Percentiles rank a stretch among this genome's conserved stretches.
Conservation (phyloP, 192 early-diverging fungal species). For the Funneliformis geosporum region DNA sequence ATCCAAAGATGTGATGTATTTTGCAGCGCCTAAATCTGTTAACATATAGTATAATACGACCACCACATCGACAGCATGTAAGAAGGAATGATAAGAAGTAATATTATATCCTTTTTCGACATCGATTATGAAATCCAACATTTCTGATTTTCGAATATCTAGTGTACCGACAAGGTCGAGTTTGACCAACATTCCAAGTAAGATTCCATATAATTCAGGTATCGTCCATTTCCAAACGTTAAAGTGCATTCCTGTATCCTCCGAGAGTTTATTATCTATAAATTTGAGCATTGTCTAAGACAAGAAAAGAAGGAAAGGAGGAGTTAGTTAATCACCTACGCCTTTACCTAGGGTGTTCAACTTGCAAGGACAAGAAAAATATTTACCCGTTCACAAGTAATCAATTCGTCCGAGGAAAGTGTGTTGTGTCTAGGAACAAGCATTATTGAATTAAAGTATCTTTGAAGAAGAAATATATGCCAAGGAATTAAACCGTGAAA, state of each 20-base stretch:
- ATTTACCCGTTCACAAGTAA: background rate
- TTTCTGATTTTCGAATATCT: conserved; percentile 58
- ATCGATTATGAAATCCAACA: conserved; percentile 85
- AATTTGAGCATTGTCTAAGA: conserved; percentile 55
- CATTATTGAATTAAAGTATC: background rate
- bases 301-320: background rate
- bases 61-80: conserved; percentile 89
- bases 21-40: conserved; percentile 63
- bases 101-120: conserved; percentile 78
- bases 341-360: background rate
- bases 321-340: background rate
- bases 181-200: conserved; percentile 76
- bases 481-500: background rate
- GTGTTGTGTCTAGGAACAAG: background rate
- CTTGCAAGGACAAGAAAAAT: background rate
- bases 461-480: background rate
- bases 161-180: conserved; percentile 63
- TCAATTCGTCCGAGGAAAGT: background rate
- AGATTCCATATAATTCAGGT: conserved; percentile 80
- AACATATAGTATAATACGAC: conserved; percentile 81
- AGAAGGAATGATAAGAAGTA: conserved; percentile 92
- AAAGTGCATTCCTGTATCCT: conserved; percentile 48
- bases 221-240: conserved; percentile 64
- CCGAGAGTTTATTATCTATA: conserved; percentile 42
- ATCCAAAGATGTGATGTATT: conserved; percentile 70